Conservation (phyloP, 495 filamentous ascomycete genomes). For the Achaetomiella virescens region DNA sequence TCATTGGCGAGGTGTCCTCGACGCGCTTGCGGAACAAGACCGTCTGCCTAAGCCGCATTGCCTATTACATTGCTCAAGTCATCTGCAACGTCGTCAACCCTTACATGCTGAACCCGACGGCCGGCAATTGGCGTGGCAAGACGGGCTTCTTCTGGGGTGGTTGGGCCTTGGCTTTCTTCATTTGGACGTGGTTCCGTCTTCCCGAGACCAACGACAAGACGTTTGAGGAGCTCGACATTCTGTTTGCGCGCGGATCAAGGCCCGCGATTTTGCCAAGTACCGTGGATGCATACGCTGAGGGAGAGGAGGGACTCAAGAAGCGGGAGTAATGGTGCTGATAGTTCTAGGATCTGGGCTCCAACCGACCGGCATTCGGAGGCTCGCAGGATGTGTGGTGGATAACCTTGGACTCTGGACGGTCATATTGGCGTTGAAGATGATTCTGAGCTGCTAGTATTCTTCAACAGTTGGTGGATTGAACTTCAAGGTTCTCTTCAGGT, state of each 20-base stretch:
- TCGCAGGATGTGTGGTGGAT: neutral
- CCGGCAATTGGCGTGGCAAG: conserved; percentile 59
- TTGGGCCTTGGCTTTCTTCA: conserved; percentile 36
- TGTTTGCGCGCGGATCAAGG: no score
- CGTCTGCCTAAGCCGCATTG: conserved; percentile 54
- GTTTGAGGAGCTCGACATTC: conserved; percentile 51
- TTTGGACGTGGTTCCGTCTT: conserved; percentile 50
- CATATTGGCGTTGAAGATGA: no score
- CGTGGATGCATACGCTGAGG: neutral
- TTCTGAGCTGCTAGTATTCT: no score
- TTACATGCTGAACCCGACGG: conserved; percentile 61
- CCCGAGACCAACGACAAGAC: conserved; percentile 57
- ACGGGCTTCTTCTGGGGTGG: conserved; percentile 64
- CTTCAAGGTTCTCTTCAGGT: no score
- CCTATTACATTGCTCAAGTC: conserved; percentile 52
- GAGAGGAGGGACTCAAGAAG: no score
- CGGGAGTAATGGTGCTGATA: no score
- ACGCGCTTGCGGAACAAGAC: conserved; percentile 56
- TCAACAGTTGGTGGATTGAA: no score
- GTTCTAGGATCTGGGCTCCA: no score
- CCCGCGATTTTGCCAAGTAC: no score
- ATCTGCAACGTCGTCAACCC: conserved; percentile 56
- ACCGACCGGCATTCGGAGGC: neutral
- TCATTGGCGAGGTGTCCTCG: conserved; percentile 54
- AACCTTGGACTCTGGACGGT: no score